Evolutionary conservation across 2,329 filamentous ascomycete genomes (phyloP).

Genomic region (Penicillium sp.): DNA sequence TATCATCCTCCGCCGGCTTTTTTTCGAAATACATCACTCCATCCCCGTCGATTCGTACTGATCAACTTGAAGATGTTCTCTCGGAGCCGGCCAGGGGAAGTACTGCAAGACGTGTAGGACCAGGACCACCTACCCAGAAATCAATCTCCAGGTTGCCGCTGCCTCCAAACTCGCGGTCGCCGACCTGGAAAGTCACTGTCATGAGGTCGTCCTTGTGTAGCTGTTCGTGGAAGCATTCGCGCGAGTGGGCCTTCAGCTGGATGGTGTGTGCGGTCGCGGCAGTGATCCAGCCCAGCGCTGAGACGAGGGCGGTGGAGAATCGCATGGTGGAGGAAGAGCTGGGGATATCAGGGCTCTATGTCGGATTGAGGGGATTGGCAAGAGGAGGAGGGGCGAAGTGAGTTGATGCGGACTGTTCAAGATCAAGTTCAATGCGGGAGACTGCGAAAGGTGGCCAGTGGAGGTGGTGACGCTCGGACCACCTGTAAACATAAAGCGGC

Average conservation of each 20-base stretch:
- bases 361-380: neutral
- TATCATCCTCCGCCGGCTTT: too few relatives aligned
- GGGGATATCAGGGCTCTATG: too few relatives aligned
- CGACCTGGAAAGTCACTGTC: slow-evolving; percentile 95
- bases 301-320: slow-evolving; percentile 49
- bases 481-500: slow-evolving; percentile 27
- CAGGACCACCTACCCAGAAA: slow-evolving; percentile 77
- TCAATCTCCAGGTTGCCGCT: slow-evolving; percentile 95
- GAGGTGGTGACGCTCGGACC: slow-evolving; percentile 41
- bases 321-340: slow-evolving; percentile 44
- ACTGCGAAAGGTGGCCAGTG: slow-evolving; percentile 44
- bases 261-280: slow-evolving; percentile 87
- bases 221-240: slow-evolving; percentile 96
- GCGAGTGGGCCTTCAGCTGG: slow-evolving; percentile 86
- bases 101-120: too few relatives aligned
- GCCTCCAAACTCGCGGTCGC: slow-evolving; percentile 92
- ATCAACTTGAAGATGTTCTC: too few relatives aligned
- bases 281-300: slow-evolving; percentile 61
- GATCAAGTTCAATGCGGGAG: slow-evolving; percentile 8
- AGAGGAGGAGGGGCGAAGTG: slow-evolving; percentile 1
- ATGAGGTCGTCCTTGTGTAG: slow-evolving; percentile 95
- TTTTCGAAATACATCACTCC: too few relatives aligned
- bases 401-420: neutral
- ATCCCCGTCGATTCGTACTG: too few relatives aligned
- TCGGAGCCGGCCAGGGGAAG: slow-evolving; percentile 3